Percentiles rank a stretch among this genome's conserved stretches.
These are phyloP conservation scores for Pseudozyma hubeiensis DNA, from an alignment of 1,284 basidiomycete genomes.

Conservation along the genomic window DNA sequence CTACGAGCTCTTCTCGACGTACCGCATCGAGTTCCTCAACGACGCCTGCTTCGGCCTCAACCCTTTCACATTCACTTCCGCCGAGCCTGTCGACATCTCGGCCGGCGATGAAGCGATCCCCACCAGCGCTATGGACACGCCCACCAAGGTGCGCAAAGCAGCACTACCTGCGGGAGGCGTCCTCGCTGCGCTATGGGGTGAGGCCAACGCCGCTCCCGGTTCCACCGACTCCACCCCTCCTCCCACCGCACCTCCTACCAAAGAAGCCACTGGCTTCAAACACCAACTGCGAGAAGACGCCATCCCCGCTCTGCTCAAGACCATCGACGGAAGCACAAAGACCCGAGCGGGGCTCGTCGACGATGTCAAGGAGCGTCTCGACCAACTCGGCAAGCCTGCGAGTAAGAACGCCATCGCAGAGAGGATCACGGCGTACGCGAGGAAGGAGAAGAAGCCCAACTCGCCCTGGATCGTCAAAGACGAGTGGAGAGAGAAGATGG, in stretches of 20 bases:
- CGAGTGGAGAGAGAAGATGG: conserved; percentile 31
- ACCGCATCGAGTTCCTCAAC: conserved; percentile 64
- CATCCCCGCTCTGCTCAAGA: conserved; percentile 43
- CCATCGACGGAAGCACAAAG: conserved; percentile 56
- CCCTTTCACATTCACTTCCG: conserved; percentile 59
- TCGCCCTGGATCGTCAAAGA: conserved; percentile 55
- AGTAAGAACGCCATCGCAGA: conserved; percentile 59
- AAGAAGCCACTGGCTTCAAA: conserved; percentile 19
- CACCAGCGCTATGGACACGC: conserved; percentile 6
- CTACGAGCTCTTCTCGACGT: conserved; percentile 56
- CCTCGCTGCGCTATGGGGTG: conserved; percentile 40
- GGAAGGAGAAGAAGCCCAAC: conserved; percentile 50
- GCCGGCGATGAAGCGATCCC: conserved; percentile 11
- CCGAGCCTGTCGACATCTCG: conserved; percentile 2
- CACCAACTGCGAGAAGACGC: conserved; percentile 42
- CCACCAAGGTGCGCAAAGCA: conserved; percentile 23
- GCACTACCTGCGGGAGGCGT: conserved; percentile 31
- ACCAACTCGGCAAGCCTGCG: conserved; percentile 39
- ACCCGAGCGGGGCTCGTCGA: conserved; percentile 57
- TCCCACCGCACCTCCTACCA: background rate
- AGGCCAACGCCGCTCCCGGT: conserved; percentile 9
- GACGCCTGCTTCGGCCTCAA: conserved; percentile 59
- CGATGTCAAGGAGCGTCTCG: conserved; percentile 57
- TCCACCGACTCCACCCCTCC: background rate
- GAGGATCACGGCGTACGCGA: conserved; percentile 47